Conservation (phyloP, 176 grass and related monocot genomes). For the Bolboschoenus planiculmis region DNA sequence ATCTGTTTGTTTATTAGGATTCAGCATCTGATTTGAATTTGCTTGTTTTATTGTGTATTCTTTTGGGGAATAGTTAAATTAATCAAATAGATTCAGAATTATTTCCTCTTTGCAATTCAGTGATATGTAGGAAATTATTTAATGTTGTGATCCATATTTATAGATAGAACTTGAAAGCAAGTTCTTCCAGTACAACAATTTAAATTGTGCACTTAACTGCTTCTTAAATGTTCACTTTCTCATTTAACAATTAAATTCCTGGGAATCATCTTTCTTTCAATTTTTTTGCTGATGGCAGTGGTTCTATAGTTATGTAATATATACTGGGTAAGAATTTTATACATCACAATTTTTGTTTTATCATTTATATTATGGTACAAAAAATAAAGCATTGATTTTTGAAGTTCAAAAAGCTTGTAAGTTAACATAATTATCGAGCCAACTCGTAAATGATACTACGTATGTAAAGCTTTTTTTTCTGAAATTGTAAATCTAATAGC, state of each 20-base stretch:
- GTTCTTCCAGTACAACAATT: neutral
- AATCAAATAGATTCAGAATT: neutral
- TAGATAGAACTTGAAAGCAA: neutral
- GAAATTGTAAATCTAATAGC: no score
- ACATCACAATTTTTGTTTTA: no score
- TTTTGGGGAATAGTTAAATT: constrained; percentile 3
- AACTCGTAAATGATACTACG: neutral
- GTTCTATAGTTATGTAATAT: neutral
- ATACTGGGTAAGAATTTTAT: no score
- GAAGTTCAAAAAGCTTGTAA: neutral
- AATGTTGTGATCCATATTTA: neutral
- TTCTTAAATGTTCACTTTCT: neutral
- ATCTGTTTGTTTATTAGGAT: constrained; percentile 16
- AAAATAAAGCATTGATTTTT: neutral
- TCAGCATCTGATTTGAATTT: constrained; percentile 1
- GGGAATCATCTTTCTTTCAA: neutral
- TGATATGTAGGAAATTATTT: neutral
- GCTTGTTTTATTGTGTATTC: constrained; percentile 10
- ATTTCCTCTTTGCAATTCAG: neutral
- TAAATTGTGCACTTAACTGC: neutral
- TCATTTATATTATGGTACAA: neutral
- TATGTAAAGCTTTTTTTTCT: no score
- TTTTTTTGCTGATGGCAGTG: neutral
- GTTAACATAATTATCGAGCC: neutral
- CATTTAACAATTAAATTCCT: neutral